A percentile compares a stretch with the other conserved stretches of the same genome.
These are phyloP conservation scores for Pleurotus salmoneostramineus DNA, from an alignment of 768 basidiomycete species.

Conservation along the genomic window DNA sequence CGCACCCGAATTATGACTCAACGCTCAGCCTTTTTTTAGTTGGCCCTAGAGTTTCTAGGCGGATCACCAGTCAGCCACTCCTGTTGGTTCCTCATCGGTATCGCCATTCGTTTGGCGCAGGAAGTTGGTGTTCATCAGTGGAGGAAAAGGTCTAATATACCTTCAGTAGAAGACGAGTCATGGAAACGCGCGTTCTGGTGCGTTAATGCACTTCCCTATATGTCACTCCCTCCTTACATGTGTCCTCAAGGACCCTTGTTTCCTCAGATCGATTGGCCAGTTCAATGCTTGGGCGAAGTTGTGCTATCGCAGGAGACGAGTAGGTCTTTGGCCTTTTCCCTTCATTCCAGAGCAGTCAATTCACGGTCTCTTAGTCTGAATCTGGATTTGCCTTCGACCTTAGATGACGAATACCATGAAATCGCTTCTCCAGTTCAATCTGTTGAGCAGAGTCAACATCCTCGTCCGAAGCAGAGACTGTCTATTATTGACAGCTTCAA, in stretches of 20 bases:
- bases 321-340: slow-evolving; percentile 24
- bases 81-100: slow-evolving; percentile 59
- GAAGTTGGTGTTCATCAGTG: slow-evolving; percentile 71
- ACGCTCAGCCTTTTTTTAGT: slow-evolving; percentile 24
- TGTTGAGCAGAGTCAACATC: slow-evolving; percentile 45
- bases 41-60: slow-evolving; percentile 44
- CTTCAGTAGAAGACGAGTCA: slow-evolving; percentile 59
- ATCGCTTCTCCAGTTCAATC: slow-evolving; percentile 46
- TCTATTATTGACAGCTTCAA: slow-evolving; percentile 56
- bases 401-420: slow-evolving; percentile 74
- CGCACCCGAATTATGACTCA: neutral
- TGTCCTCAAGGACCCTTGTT: slow-evolving; percentile 39
- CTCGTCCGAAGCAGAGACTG: slow-evolving; percentile 44
- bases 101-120: slow-evolving; percentile 66
- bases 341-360: neutral
- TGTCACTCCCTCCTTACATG: neutral
- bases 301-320: slow-evolving; percentile 74
- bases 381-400: slow-evolving; percentile 57
- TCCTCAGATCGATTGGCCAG: slow-evolving; percentile 43
- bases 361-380: slow-evolving; percentile 51
- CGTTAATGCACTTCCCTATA: neutral
- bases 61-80: slow-evolving; percentile 47
- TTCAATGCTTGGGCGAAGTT: slow-evolving; percentile 57
- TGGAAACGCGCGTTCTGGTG: slow-evolving; percentile 73
- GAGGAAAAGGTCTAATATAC: slow-evolving; percentile 23